Percentiles rank a stretch among this genome's conserved stretches.
phyloP scores from a whole-genome alignment of 1,284 basidiomycete species.

The Leccinum cinnamomeum region DNA sequence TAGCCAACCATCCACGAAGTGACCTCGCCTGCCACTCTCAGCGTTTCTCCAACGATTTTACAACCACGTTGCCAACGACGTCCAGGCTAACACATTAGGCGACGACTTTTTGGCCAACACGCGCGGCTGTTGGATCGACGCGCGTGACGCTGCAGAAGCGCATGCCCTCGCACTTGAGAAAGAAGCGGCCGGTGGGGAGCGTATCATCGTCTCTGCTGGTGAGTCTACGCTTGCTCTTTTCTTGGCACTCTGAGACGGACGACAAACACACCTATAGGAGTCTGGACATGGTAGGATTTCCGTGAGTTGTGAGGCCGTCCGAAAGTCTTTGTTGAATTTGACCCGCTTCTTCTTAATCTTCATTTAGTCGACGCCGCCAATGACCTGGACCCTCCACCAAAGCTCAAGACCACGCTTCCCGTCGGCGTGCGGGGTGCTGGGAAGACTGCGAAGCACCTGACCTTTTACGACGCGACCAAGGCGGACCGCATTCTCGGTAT shows the following conservation, averaged over 20 bases:
- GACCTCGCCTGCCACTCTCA: slow-evolving; percentile 43
- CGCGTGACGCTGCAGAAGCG: neutral
- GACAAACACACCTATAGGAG: no score
- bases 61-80: slow-evolving; percentile 12
- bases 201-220: neutral
- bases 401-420: neutral
- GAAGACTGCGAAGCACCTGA: neutral
- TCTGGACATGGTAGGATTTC: neutral
- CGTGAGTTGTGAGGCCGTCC: neutral
- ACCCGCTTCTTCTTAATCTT: no score
- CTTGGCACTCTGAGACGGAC: neutral
- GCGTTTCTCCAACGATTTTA: slow-evolving; percentile 46
- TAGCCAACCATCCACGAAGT: slow-evolving; percentile 54
- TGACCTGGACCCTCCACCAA: neutral
- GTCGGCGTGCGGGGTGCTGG: neutral
- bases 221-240: neutral
- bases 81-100: neutral
- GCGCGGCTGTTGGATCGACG: slow-evolving; percentile 15
- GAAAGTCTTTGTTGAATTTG: no score
- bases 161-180: neutral
- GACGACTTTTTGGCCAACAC: slow-evolving; percentile 31
- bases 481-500: neutral
- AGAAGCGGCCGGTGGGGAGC: neutral
- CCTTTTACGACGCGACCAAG: neutral
- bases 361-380: neutral